Percentiles rank a stretch among this genome's conserved stretches.
Evolutionary conservation across 768 basidiomycete species (phyloP).

Genomic region (Russula olivacea): DNA sequence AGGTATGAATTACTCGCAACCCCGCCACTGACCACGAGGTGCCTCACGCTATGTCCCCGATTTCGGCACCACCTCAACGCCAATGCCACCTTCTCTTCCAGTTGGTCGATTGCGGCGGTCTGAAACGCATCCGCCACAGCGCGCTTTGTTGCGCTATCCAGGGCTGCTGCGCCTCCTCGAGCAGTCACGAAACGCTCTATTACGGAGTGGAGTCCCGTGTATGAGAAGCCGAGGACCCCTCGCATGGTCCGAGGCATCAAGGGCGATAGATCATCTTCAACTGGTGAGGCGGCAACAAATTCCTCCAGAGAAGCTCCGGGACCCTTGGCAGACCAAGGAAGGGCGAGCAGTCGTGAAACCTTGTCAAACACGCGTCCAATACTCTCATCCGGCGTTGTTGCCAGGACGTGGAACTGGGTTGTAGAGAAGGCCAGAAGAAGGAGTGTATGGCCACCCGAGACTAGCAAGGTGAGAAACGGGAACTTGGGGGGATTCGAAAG

Average conservation of each 20-base stretch:
- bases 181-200: constrained; percentile 52
- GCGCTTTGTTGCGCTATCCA: constrained; percentile 38
- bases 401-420: constrained; percentile 59
- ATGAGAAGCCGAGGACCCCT: constrained; percentile 67
- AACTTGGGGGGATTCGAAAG: constrained; percentile 45
- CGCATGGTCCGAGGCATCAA: constrained; percentile 43
- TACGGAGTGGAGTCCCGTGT: constrained; percentile 65
- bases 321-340: constrained; percentile 58
- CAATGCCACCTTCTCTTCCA: constrained; percentile 66
- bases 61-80: constrained; percentile 42
- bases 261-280: constrained; percentile 27
- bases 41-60: constrained; percentile 41
- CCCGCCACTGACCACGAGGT: constrained; percentile 84
- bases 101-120: constrained; percentile 58
- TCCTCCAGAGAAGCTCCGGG: constrained; percentile 79
- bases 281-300: constrained; percentile 42
- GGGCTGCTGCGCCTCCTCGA: constrained; percentile 36
- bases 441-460: constrained; percentile 94
- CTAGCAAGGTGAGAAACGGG: constrained; percentile 83
- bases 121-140: constrained; percentile 71
- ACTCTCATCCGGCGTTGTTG: constrained; percentile 67
- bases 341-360: constrained; percentile 59
- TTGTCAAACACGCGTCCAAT: constrained; percentile 84
- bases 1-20: constrained; percentile 84
- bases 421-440: constrained; percentile 65